Evolutionary conservation across 2,329 filamentous ascomycete genomes (phyloP), one percentile per base, ranked within the genome.

Genomic region (Coleophoma eucalyptorum): DNA sequence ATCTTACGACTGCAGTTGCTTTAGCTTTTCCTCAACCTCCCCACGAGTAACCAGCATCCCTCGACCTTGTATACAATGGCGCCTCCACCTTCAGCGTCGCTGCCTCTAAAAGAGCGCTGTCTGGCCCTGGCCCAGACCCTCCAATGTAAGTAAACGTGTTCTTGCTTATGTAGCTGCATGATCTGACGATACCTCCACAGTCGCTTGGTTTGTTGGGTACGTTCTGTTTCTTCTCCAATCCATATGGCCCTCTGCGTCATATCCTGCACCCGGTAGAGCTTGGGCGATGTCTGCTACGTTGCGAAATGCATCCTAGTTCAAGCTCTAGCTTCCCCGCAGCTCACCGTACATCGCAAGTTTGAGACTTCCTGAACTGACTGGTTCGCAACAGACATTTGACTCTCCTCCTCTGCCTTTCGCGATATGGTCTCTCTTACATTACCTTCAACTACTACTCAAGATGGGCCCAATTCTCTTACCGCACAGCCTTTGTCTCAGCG

Each of bases 401-500:
- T 37, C 83, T 97, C 55, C 86, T 99, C 60, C 74, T 96, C 61
- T 86, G 84, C 65, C 90, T 93, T 48, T 68, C 88, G 65, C 88
- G 91, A 67, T 99, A 97, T 72, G 73, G 78, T 57, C 71, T 97
- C 55, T 95, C 91, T 45, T 96, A 90, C 77, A 72, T 97, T 52
- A 87, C 87, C 65, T 88, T 97, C 79, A 95, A 96, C 79, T 91
- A 84, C 70, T 87, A 87, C 68, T 85, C 84, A 51, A 74, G 81
- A 67, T 83, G 84, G 77, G 92, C 93, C 44, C 79, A 82, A 59
- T 85, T 94, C 70, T 87, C 87, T 51, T 99, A 99, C 76, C 92
- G 94, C 64, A 82, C 87, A 49, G 89, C 92, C 51, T 99, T 99
- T 69, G 60, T 97, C 61, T 86, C 92, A 3, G 94, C 94, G 5